phyloP scores from a whole-genome alignment of 768 basidiomycete genomes.

The Hericium erinaceus region DNA sequence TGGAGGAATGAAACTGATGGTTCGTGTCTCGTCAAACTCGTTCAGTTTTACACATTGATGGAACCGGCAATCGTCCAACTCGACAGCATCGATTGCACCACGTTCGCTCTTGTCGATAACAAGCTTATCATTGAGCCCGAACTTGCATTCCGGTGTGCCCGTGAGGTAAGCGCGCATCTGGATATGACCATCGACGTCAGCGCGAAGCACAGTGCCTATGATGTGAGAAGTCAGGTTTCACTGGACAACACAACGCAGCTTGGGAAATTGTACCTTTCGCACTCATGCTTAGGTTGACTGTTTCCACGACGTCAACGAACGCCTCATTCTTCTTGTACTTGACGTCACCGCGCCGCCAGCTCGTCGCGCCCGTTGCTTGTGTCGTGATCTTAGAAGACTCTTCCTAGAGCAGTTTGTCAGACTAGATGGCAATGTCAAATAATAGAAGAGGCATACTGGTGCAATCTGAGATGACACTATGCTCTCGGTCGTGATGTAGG shows the following conservation, averaged over 20 bases:
- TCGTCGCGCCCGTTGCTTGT: conserved; percentile 94
- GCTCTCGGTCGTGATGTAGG: conserved; percentile 97
- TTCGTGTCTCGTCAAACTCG: conserved; percentile 89
- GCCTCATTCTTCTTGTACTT: conserved; percentile 99
- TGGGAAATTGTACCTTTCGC: conserved; percentile 62
- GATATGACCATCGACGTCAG: conserved; percentile 96
- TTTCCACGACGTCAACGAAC: conserved; percentile 99
- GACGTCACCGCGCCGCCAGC: conserved; percentile 91
- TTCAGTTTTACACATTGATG: conserved; percentile 95
- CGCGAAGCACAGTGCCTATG: conserved; percentile 79
- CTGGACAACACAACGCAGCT: background rate
- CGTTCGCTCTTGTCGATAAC: conserved; percentile 82
- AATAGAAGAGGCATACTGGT: conserved; percentile 40
- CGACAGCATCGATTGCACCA: conserved; percentile 66
- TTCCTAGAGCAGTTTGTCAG: conserved; percentile 46
- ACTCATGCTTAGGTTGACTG: conserved; percentile 93
- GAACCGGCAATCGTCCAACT: conserved; percentile 96
- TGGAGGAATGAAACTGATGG: conserved; percentile 95
- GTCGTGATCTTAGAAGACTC: conserved; percentile 95
- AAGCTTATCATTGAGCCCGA: conserved; percentile 96
- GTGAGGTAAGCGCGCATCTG: conserved; percentile 96
- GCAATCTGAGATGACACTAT: conserved; percentile 81
- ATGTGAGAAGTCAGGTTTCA: background rate
- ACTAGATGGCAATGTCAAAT: background rate
- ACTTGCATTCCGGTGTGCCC: conserved; percentile 97